Conservation (phyloP, 148 eudicot species). For the Rhododendron ovatum region DNA sequence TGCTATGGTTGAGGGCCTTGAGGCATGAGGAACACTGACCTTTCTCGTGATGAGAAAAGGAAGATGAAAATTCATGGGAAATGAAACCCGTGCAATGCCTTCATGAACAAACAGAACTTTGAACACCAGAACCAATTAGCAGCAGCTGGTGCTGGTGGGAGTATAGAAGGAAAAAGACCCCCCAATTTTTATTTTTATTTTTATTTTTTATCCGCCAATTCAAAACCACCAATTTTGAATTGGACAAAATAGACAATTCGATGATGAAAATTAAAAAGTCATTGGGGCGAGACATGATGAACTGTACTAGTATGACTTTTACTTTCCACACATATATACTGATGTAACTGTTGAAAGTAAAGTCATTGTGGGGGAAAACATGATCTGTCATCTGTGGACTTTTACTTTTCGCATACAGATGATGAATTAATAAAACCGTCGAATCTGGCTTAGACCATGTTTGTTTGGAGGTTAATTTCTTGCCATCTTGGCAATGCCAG, state of each 20-base stretch:
- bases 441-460: not conserved
- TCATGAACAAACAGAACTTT: not conserved
- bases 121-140: not conserved
- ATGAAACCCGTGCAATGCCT: not conserved
- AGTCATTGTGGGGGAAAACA: not conserved
- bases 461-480: not conserved
- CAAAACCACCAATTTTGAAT: not conserved
- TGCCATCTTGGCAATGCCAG: not conserved
- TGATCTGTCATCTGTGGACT: not conserved
- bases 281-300: not conserved
- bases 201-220: not conserved
- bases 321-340: not conserved
- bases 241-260: not conserved
- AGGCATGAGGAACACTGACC: not conserved
- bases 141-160: not conserved
- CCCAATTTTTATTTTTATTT: too few species aligned
- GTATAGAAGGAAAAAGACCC: not conserved
- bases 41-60: not conserved
- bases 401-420: not conserved
- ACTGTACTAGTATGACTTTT: constrained; percentile 1
- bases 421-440: not conserved
- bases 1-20: not conserved
- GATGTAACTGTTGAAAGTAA: constrained; percentile 6
- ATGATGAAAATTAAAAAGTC: not conserved
- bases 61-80: too few species aligned